Conservation (phyloP, 441 rosid genomes). For the Hura crepitans region DNA sequence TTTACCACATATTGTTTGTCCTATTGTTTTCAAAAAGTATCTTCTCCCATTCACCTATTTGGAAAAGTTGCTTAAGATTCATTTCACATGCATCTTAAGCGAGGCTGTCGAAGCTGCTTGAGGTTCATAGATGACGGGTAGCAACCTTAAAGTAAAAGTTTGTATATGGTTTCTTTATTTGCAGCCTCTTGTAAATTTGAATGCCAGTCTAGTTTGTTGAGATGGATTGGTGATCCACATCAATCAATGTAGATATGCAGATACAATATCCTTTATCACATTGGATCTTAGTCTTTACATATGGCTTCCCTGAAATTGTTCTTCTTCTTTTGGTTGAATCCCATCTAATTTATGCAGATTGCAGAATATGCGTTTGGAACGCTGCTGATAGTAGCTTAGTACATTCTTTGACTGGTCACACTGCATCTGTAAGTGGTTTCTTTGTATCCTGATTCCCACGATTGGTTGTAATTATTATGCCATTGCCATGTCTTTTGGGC, state of each 20-base stretch:
- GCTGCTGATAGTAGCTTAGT: constrained; percentile 94
- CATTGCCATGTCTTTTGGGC: constrained; percentile 4
- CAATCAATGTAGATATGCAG: background rate
- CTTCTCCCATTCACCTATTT: background rate
- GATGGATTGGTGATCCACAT: background rate
- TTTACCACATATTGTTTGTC: background rate
- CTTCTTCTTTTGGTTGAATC: constrained; percentile 17
- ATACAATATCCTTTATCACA: background rate
- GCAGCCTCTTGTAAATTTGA: background rate
- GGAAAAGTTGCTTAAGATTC: background rate
- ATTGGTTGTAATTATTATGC: background rate
- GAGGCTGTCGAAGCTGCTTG: constrained; percentile 3
- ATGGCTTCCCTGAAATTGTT: constrained; percentile 19
- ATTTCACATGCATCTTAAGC: background rate
- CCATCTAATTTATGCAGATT: constrained; percentile 53
- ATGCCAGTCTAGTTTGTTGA: background rate
- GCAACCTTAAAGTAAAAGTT: background rate
- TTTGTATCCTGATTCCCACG: constrained; percentile 5
- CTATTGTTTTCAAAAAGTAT: background rate
- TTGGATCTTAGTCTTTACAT: constrained; percentile 3
- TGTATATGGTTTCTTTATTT: constrained; percentile 4
- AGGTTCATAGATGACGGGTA: background rate
- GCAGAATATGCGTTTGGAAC: constrained; percentile 99
- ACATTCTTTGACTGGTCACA: constrained; percentile 96
- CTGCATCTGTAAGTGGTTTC: constrained; percentile 68